These are phyloP conservation scores for Fusarium coffeatum DNA, from an alignment of 2,329 filamentous ascomycete species.

Conservation along the genomic window DNA sequence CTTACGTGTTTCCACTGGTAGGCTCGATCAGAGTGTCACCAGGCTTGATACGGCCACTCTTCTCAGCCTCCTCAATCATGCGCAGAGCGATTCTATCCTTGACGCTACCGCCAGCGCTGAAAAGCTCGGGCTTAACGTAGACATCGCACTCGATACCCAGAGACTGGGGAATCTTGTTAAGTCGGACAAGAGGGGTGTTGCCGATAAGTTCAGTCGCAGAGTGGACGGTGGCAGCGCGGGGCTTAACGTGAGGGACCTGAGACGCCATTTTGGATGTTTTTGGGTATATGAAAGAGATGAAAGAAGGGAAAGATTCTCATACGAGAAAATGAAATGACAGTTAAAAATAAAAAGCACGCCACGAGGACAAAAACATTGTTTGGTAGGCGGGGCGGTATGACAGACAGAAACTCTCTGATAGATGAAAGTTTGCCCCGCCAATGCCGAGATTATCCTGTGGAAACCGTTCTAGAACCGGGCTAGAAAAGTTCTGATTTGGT, in stretches of 20 bases:
- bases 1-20: conserved; percentile 91
- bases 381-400: conserved; percentile 38
- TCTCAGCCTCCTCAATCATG: conserved; percentile 97
- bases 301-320: conserved; percentile 12
- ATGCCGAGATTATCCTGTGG: conserved; percentile 47
- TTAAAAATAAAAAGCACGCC: conserved; percentile 41
- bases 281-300: neutral
- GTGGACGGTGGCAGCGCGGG: conserved; percentile 57
- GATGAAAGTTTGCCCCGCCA: conserved; percentile 45
- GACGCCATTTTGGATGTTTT: conserved; percentile 39
- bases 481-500: conserved; percentile 14
- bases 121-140: conserved; percentile 91
- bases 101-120: conserved; percentile 93
- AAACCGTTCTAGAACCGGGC: conserved; percentile 29
- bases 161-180: conserved; percentile 93
- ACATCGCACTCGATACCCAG: conserved; percentile 89
- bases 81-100: conserved; percentile 96
- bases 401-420: conserved; percentile 10
- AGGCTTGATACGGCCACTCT: conserved; percentile 91
- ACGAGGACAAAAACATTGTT: conserved; percentile 37
- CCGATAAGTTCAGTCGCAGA: conserved; percentile 90
- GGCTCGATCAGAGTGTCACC: conserved; percentile 98
- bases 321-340: conserved; percentile 17
- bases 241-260: conserved; percentile 49
- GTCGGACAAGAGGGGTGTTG: conserved; percentile 92